These are phyloP conservation scores for Penicillium longicatenatum DNA, from an alignment of 495 filamentous ascomycete species.

Conservation along the genomic window DNA sequence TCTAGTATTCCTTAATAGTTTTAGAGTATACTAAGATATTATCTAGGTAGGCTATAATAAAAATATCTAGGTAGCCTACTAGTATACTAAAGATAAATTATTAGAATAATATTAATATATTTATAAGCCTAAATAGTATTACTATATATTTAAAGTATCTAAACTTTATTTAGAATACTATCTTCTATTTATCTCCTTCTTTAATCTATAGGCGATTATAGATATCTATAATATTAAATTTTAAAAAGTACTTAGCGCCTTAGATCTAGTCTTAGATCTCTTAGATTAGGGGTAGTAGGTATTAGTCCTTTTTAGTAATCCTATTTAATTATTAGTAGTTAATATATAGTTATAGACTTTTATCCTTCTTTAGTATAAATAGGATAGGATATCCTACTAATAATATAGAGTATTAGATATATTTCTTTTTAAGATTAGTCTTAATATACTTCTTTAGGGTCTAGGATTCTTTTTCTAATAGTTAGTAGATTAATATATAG, in stretches of 20 bases:
- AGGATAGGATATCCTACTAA: neutral
- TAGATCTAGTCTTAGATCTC: neutral
- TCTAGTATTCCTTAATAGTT: too few relatives aligned
- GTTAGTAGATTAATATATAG: neutral
- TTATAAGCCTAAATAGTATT: neutral
- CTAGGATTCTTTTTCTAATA: neutral
- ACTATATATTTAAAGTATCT: neutral
- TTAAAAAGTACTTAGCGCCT: neutral
- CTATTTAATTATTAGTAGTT: neutral
- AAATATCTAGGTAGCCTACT: neutral
- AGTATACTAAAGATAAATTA: neutral
- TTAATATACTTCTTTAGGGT: neutral
- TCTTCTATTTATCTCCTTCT: neutral
- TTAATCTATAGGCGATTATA: neutral
- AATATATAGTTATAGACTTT: neutral
- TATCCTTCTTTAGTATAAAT: neutral
- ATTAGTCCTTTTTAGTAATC: neutral
- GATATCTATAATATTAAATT: neutral
- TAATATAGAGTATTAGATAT: neutral
- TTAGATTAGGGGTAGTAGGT: neutral
- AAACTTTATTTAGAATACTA: neutral
- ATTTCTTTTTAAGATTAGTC: neutral
- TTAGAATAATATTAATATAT: neutral
- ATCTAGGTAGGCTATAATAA: neutral
- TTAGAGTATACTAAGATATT: neutral